Base-by-base conservation (phyloP, 2,329 filamentous ascomycete species). In the Hymenoscyphus albidus region DNA sequence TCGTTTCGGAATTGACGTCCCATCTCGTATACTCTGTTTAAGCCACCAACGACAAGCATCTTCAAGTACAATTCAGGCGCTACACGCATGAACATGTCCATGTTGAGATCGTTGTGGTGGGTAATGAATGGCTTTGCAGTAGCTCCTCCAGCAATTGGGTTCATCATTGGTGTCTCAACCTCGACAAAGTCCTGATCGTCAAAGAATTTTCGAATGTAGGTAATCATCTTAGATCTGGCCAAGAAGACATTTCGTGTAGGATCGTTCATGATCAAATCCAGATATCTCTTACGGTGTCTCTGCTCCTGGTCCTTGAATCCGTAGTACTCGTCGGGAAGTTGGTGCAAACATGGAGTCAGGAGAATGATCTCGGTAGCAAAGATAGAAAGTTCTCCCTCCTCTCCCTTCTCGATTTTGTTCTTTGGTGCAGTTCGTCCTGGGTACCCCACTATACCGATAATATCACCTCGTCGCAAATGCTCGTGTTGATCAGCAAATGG, bases 131-230 rank as follows among this genome's bases (percentile, higher is more conserved):
- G 95, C 81, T 91, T 93, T 65, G 95, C 95, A 0, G 95, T 98
- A 40, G 95, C 95, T 76, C 95, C 95, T 71, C 95, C 96, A 38
- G 95, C 93, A 75, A 97, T 96, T 74, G 91, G 86, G 77, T 97
- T 96, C 85, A 99, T 93, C 87, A 98, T 97, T 5, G 95, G 94
- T 0, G 95, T 99, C 80, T 98, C 92, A 32, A 98, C 93, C 77
- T 97, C 93, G 63, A 93, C 83, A 78, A 99, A 99, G 73, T 94
- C 91, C 62, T 89, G 85, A 71, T 89, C 85, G 73, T 97, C 91
- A 72, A 99, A 92, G 83, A 89, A 99, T 73, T 86, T 70, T 59
- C 95, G 91, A 70, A 99, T 90, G 76, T 92, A 97, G 67, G 86
- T 88, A 75, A 96, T 87, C 74, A 98, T 93, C 85, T 92, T 93